Conservation (phyloP, 2,329 filamentous ascomycete species). For the Aspergillus carbonarius region DNA sequence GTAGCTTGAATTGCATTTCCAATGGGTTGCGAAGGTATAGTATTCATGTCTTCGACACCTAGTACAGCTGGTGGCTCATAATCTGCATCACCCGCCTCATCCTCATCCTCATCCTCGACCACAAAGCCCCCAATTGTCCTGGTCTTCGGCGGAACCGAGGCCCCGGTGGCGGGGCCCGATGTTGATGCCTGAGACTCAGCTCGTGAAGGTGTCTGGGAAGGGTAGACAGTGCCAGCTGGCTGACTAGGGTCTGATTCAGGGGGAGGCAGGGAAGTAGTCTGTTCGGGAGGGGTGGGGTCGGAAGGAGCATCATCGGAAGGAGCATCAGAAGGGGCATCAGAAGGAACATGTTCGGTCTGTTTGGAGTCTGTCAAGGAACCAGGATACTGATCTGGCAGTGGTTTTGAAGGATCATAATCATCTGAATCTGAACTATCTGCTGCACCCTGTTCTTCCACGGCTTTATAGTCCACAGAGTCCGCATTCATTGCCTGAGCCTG, state of each 20-base stretch:
- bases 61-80: conserved; percentile 56
- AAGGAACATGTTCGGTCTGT: conserved; percentile 29
- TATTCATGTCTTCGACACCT: conserved; percentile 50
- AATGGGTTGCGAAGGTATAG: conserved; percentile 53
- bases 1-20: conserved; percentile 57
- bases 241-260: conserved; percentile 31
- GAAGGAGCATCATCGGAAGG: conserved; percentile 24
- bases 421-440: conserved; percentile 57
- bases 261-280: conserved; percentile 19
- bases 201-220: conserved; percentile 35
- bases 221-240: conserved; percentile 27
- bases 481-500: conserved; percentile 48
- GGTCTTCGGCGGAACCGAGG: conserved; percentile 43
- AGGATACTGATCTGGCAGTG: conserved; percentile 43
- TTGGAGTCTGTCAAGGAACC: conserved; percentile 31
- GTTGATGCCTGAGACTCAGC: conserved; percentile 37
- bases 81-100: conserved; percentile 50
- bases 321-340: conserved; percentile 23
- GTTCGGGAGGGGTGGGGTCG: conserved; percentile 23
- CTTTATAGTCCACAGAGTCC: conserved; percentile 39
- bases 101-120: conserved; percentile 62
- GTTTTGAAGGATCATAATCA: conserved; percentile 56
- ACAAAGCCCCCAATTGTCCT: conserved; percentile 62
- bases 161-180: conserved; percentile 30
- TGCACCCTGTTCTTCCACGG: conserved; percentile 54